A percentile compares a stretch with the other conserved stretches of the same genome.
Conservation (phyloP, 441 rosid species). For the Pelargonium cotyledonis region DNA sequence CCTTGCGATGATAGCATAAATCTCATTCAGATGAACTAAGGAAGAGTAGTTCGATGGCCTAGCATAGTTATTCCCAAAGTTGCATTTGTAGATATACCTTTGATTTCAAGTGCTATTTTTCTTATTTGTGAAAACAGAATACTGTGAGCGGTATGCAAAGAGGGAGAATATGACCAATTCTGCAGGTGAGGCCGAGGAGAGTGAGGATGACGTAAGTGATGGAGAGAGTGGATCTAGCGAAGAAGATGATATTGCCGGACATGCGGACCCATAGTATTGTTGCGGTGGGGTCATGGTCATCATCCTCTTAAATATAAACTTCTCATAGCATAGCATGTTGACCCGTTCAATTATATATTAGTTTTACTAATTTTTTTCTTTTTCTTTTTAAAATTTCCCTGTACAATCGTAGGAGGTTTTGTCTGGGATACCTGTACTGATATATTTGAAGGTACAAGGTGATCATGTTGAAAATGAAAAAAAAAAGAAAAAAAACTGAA, state of each 20-base stretch:
- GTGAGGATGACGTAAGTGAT: conserved; percentile 41
- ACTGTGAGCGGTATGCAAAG: conserved; percentile 51
- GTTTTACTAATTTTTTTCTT: not conserved
- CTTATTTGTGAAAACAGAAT: conserved; percentile 34
- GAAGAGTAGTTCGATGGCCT: not conserved
- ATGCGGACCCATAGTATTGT: conserved; percentile 36
- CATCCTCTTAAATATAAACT: too few relatives aligned
- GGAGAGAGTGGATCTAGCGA: conserved; percentile 42
- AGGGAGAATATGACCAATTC: conserved; percentile 36
- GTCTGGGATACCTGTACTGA: not conserved
- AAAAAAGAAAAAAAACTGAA: too few relatives aligned
- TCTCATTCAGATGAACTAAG: not conserved
- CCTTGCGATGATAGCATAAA: not conserved
- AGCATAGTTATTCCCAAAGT: not conserved
- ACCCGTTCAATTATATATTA: conserved; percentile 4
- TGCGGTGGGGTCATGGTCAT: not conserved
- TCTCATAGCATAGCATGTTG: not conserved
- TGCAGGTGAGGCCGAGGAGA: conserved; percentile 30
- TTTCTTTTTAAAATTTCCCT: not conserved
- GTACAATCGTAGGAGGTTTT: not conserved
- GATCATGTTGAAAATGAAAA: not conserved
- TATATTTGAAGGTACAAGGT: not conserved
- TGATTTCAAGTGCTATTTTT: not conserved
- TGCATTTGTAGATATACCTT: not conserved
- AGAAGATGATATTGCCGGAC: conserved; percentile 55